Percentiles rank a stretch among this genome's conserved stretches.
These are phyloP conservation scores for Patellaria atrata DNA, from an alignment of 495 filamentous ascomycete genomes.

Conservation along the genomic window DNA sequence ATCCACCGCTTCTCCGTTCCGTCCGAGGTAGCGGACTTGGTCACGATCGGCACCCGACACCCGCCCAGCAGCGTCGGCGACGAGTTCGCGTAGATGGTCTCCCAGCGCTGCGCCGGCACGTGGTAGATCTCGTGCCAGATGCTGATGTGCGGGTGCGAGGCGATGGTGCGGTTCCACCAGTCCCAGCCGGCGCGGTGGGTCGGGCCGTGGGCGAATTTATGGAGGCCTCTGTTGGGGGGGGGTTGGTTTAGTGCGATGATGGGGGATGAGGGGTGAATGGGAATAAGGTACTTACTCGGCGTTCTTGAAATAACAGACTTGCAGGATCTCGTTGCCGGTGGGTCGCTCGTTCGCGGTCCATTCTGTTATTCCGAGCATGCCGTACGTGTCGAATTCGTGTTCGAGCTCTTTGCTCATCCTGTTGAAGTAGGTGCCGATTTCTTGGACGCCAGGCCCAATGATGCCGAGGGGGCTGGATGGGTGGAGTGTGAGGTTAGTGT, in stretches of 20 bases:
- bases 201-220: constrained; percentile 35
- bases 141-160: constrained; percentile 29
- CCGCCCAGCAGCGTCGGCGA: constrained; percentile 5
- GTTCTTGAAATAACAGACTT: constrained; percentile 34
- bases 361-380: constrained; percentile 13
- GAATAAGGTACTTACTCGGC: constrained; percentile 18
- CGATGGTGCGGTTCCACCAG: constrained; percentile 29
- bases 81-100: constrained; percentile 30
- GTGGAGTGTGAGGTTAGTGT: not conserved
- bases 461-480: constrained; percentile 9
- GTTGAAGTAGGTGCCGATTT: constrained; percentile 10
- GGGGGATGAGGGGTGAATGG: too few species aligned
- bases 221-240: constrained; percentile 21
- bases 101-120: constrained; percentile 28
- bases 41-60: too few species aligned
- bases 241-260: too few species aligned
- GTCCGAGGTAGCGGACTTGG: too few species aligned
- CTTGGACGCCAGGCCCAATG: constrained; percentile 7
- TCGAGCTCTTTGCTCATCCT: constrained; percentile 9
- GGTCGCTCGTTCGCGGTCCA: constrained; percentile 13
- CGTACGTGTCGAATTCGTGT: constrained; percentile 8
- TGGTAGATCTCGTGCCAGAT: constrained; percentile 38
- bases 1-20: too few species aligned
- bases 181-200: constrained; percentile 34
- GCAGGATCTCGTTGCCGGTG: constrained; percentile 27